A percentile compares a stretch with the other conserved stretches of the same genome.
Evolutionary conservation across 176 grass and related monocot genomes (phyloP).

Genomic region (Raddia guianensis): DNA sequence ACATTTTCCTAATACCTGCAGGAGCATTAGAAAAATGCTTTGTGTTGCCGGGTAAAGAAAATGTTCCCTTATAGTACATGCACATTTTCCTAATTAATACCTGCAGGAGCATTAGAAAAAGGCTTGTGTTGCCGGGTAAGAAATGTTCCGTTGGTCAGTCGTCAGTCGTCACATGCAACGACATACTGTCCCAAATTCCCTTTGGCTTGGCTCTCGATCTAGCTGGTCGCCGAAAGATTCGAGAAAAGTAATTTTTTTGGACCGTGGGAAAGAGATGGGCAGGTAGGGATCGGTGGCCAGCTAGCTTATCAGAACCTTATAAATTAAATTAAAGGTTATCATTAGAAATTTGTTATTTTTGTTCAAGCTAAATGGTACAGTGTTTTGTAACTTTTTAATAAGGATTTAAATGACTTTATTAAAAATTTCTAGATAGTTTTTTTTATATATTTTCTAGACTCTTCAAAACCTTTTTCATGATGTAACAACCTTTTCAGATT

Average conservation of each 20-base stretch:
- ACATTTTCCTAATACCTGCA: not conserved
- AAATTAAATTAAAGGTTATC: no score
- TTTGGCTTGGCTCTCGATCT: slow-evolving; percentile 2
- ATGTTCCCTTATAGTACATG: not conserved
- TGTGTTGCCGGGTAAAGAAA: not conserved
- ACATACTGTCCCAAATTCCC: slow-evolving; percentile 49
- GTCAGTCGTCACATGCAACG: slow-evolving; percentile 32
- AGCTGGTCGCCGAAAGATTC: slow-evolving; percentile 34
- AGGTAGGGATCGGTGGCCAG: no score
- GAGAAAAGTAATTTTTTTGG: slow-evolving; percentile 18
- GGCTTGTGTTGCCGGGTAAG: not conserved
- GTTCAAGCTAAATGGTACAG: no score
- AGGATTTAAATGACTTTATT: no score
- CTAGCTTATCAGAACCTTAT: no score
- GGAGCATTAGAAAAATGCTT: not conserved
- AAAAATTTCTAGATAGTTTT: no score
- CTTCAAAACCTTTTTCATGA: no score
- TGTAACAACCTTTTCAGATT: no score
- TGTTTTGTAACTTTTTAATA: no score
- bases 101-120: not conserved
- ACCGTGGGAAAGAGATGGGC: not conserved
- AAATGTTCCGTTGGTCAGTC: not conserved
- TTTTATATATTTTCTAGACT: no score
- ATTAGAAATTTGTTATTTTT: no score
- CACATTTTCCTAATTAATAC: not conserved